Base-by-base conservation (phyloP, 129 eudicot genomes). In the Flaveria linearis region DNA sequence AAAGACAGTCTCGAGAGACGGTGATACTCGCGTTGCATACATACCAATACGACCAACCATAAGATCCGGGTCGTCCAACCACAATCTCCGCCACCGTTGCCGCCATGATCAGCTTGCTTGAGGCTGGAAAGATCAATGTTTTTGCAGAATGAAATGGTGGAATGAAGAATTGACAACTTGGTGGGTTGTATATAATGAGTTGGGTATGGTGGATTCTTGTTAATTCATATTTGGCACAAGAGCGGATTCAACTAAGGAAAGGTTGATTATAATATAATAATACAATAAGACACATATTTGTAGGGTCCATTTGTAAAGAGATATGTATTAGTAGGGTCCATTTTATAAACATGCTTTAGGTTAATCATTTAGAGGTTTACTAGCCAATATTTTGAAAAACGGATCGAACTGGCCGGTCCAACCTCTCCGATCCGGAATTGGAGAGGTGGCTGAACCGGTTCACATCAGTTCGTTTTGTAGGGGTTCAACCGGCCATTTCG, bases 231-330 rank as follows among this genome's bases (percentile, higher is more conserved):
- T 73, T 65, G 83, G 79, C 52, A 73, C 61, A 73, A 73, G 79
- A 66, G 83, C 83, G 83, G 83, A 80, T 80, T 47, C 83, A 80
- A 80, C 83, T 80, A 80, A 65, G 83, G 58, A 25, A 80, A 80
- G 12, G 78, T 7, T 73, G 68, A 53, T 12, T 42, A 45, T 30
- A 42, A 73, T 66, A 22, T 80, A 73, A 80, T 52, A 66, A 66
- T 65, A 80, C 75, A 73, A 73, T 57, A 73, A 80, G 83, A 80
- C 79, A 72, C 47, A 28, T 73, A 45, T 57, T 65, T 66, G 79
- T 73, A 43, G 83, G 83, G 83, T 43, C 67, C 79, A 73, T 53
- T 42, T 65, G 68, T 42, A 65, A 57, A 73, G 79, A 73, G 68
- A 66, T 43, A 41, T 65, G 30, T 66, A 33, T 73, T 53, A 39